Conservation (phyloP, 306 rosid species). For the Macrotyloma uniflorum region DNA sequence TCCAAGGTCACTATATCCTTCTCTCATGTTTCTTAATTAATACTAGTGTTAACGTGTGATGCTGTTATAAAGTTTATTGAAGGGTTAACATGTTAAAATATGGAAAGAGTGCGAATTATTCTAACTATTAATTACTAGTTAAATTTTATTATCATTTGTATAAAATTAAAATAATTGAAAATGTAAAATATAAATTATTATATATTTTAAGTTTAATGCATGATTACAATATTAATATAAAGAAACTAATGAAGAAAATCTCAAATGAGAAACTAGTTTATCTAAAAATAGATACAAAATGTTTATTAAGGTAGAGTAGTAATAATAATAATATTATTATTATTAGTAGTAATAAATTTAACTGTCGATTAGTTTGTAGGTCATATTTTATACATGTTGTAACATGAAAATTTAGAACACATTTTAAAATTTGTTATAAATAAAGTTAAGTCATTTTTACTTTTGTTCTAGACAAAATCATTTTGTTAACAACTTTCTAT, state of each 20-base stretch:
- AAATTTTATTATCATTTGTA: not conserved
- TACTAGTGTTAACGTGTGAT: no score
- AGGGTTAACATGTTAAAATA: no score
- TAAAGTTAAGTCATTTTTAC: not conserved
- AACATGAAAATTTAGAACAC: not conserved
- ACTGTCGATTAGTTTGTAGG: no score
- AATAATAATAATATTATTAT: no score
- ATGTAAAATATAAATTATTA: no score
- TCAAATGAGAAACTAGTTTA: not conserved
- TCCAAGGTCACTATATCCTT: no score
- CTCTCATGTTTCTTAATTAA: not conserved
- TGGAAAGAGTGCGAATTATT: not conserved
- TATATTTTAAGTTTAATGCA: not conserved
- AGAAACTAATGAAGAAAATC: not conserved
- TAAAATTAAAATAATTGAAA: not conserved
- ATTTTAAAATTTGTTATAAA: not conserved
- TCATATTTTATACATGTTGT: not conserved
- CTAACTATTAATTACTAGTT: not conserved
- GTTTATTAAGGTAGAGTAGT: no score
- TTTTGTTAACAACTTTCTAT: not conserved
- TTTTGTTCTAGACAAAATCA: not conserved
- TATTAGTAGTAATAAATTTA: no score
- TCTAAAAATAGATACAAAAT: not conserved
- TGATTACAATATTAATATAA: not conserved
- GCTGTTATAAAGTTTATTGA: no score